These are phyloP conservation scores for Orbilia brochopaga DNA, from an alignment of 2,329 filamentous ascomycete species.

Conservation along the genomic window DNA sequence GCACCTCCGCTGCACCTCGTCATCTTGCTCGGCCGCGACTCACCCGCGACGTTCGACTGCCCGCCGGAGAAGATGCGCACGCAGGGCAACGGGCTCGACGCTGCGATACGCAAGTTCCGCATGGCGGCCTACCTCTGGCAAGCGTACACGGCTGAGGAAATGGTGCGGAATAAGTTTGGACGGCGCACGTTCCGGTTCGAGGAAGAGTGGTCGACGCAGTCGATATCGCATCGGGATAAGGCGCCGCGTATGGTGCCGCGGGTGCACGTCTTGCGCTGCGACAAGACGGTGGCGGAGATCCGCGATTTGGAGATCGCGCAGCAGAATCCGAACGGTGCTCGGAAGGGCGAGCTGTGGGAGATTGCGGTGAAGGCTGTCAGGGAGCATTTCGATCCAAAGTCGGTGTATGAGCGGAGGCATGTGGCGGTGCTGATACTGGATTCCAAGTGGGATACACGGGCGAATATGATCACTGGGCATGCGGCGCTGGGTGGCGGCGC, in stretches of 20 bases:
- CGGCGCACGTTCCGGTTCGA: conserved; percentile 87
- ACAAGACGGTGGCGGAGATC: conserved; percentile 84
- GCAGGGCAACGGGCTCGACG: conserved; percentile 76
- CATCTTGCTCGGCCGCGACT: conserved; percentile 86
- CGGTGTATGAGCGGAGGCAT: conserved; percentile 77
- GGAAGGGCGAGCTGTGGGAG: conserved; percentile 74
- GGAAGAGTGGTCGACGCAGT: conserved; percentile 90
- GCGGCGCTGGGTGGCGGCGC: conserved; percentile 78
- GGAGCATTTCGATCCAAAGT: conserved; percentile 50
- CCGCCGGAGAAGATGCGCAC: conserved; percentile 70
- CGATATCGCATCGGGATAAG: conserved; percentile 76
- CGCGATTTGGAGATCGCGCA: conserved; percentile 78
- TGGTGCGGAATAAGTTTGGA: conserved; percentile 86
- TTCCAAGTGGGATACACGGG: conserved; percentile 78
- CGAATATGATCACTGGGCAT: conserved; percentile 76
- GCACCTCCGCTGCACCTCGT: conserved; percentile 83
- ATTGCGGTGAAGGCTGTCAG: conserved; percentile 80
- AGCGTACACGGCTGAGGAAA: conserved; percentile 94
- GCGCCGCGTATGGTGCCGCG: conserved; percentile 86
- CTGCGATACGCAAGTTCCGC: conserved; percentile 84
- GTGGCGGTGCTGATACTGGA: conserved; percentile 87
- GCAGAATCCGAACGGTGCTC: conserved; percentile 72
- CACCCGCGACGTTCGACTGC: conserved; percentile 81
- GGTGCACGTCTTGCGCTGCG: conserved; percentile 80
- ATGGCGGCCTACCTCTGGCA: conserved; percentile 98